Evolutionary conservation across 345 rosid genomes (phyloP), one percentile per base, ranked within the genome.

Genomic region (Hevea brasiliensis): DNA sequence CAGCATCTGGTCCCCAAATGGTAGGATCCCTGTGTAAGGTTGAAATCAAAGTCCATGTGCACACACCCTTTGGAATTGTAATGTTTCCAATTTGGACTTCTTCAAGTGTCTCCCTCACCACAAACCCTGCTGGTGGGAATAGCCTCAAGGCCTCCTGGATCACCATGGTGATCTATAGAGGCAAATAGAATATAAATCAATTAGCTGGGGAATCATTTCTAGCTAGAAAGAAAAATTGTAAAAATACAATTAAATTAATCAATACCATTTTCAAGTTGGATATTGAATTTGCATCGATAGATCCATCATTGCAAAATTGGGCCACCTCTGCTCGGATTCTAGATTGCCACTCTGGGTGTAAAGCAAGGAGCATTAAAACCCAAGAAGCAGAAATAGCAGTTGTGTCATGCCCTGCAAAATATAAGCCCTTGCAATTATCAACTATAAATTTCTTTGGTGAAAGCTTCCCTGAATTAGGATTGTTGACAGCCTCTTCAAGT

Each of bases 381-480:
- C 98, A 92, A 50, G 98, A 84, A 68, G 91, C 92, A 14, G 91
- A 88, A 51, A 89, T 72, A 0, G 94, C 96, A 21, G 88, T 90
- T 1, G 96, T 77, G 69, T 89, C 98, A 59, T 89, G 89, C n/a
- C 96, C 96, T 0, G 96, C 92, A 5, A 92, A 90, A 83, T 90
- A 92, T 51, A 92, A 87, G 79, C 84, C 89, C 78, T 92, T 92
- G 84, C 98, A 90, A 68, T 92, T 92, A 61, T 92, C 98, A 35
- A 92, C 90, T 1, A 92, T 85, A 68, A 90, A 90, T 20, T 76
- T 68, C 82, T 78, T 88, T 8, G 87, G 81, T 14, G 92, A 81
- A 41, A 72, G 85, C 74, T 75, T 68, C 57, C 79, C 85, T 27
- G 73, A 77, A 37, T 17, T 68, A 42, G 67, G 75, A 64, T 79